These are phyloP conservation scores for Aspergillus transmontanensis DNA, from an alignment of 2,329 filamentous ascomycete species.

Conservation along the genomic window DNA sequence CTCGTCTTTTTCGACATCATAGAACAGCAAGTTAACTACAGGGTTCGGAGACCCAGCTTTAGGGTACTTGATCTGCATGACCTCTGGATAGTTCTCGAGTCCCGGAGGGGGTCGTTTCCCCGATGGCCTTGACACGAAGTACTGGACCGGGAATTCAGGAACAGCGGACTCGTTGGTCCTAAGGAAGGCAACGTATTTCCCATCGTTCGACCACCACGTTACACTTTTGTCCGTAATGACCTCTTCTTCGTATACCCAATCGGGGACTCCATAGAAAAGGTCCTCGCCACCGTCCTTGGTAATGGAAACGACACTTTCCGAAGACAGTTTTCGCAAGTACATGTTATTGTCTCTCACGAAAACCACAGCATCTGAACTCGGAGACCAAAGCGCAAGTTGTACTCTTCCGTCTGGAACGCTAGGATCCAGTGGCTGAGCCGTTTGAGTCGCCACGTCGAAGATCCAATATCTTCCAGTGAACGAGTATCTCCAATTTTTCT, in stretches of 20 bases:
- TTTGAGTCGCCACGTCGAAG: conserved; percentile 82
- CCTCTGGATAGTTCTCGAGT: conserved; percentile 87
- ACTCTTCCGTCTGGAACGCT: conserved; percentile 65
- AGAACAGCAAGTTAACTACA: conserved; percentile 83
- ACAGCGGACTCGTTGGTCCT: conserved; percentile 92
- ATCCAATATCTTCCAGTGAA: conserved; percentile 87
- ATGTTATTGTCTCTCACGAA: conserved; percentile 92
- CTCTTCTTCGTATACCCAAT: conserved; percentile 95
- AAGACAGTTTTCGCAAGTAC: conserved; percentile 70
- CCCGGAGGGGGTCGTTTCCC: conserved; percentile 68
- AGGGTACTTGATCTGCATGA: conserved; percentile 92
- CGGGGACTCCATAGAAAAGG: conserved; percentile 92
- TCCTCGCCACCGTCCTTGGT: conserved; percentile 85
- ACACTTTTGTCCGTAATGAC: conserved; percentile 78
- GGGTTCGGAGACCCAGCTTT: conserved; percentile 95
- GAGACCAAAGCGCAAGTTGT: conserved; percentile 89
- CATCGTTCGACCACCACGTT: conserved; percentile 94
- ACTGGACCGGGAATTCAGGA: conserved; percentile 89
- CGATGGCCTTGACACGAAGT: conserved; percentile 85
- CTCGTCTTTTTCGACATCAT: conserved; percentile 75
- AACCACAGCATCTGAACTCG: conserved; percentile 80
- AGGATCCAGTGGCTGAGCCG: conserved; percentile 75
- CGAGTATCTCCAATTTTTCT: conserved; percentile 88
- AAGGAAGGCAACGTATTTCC: conserved; percentile 85
- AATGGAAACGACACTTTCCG: conserved; percentile 67